Evolutionary conservation across 2,329 filamentous ascomycete species (phyloP).

Genomic region (Fusarium sp.): DNA sequence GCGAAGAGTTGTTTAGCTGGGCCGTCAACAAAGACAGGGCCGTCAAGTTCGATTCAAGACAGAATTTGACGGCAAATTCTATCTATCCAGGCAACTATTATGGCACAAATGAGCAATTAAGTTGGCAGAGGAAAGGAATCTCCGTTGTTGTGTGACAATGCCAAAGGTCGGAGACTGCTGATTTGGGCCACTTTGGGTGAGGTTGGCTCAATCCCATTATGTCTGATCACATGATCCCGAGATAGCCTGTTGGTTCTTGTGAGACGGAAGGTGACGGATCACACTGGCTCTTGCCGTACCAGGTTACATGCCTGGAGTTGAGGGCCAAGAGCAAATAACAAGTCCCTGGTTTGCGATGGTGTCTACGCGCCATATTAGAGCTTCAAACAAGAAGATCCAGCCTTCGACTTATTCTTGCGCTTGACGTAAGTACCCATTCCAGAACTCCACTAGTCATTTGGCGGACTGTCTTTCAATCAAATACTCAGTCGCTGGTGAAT

Average conservation of each 20-base stretch:
- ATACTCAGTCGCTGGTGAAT: conserved; percentile 1
- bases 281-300: conserved; percentile 19
- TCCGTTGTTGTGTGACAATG: conserved; percentile 36
- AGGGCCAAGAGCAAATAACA: conserved; percentile 13
- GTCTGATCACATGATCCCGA: conserved; percentile 42
- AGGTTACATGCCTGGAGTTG: background rate
- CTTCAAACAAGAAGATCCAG: conserved; percentile 14
- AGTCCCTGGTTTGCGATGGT: conserved; percentile 15
- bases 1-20: conserved; percentile 2
- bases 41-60: conserved; percentile 18
- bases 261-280: conserved; percentile 34
- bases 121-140: conserved; percentile 3
- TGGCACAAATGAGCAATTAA: conserved; percentile 18
- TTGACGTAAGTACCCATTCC: conserved; percentile 18
- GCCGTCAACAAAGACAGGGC: conserved; percentile 9
- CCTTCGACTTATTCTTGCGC: conserved; percentile 17
- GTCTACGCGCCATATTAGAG: conserved; percentile 8
- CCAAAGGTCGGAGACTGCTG: conserved; percentile 28
- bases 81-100: conserved; percentile 8
- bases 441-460: conserved; percentile 20
- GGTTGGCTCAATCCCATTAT: conserved; percentile 14
- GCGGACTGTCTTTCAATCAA: conserved; percentile 8
- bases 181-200: conserved; percentile 32
- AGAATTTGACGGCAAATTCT: conserved; percentile 9
- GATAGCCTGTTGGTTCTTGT: conserved; percentile 22